A percentile compares a stretch with the other conserved stretches of the same genome.
Conservation (phyloP, 306 rosid genomes). For the Hylodesmum podocarpum region DNA sequence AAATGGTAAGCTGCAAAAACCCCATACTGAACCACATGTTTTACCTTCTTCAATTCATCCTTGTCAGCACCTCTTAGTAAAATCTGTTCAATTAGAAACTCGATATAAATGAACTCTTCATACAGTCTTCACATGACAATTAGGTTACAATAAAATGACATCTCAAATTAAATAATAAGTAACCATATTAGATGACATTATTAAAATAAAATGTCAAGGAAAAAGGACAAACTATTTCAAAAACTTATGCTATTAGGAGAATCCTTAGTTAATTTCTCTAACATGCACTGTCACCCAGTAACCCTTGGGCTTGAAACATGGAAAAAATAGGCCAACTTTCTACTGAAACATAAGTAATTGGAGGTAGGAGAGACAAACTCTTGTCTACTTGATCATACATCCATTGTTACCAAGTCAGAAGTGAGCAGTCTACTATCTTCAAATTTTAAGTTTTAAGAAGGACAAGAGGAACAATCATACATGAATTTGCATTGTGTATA, state of each 20-base stretch:
- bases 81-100: constrained; percentile 58
- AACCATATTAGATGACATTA: neutral
- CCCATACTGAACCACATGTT: constrained; percentile 95
- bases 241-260: neutral
- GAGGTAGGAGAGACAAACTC: neutral
- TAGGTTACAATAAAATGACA: neutral
- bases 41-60: constrained; percentile 88
- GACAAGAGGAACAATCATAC: neutral
- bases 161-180: neutral
- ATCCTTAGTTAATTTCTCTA: neutral
- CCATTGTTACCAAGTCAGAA: neutral
- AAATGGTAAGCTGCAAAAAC: constrained; percentile 98
- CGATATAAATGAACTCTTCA: constrained; percentile 32
- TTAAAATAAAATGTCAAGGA: constrained; percentile 11
- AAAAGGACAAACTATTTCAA: neutral
- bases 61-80: constrained; percentile 85
- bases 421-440: neutral
- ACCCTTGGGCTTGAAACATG: neutral
- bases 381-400: neutral
- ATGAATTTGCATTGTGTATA: neutral
- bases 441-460: neutral
- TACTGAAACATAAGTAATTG: constrained; percentile 2
- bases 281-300: neutral
- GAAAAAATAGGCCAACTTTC: neutral
- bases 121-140: constrained; percentile 9